phyloP scores from a whole-genome alignment of 768 basidiomycete species.

The Hygrophorus pudorinus region DNA sequence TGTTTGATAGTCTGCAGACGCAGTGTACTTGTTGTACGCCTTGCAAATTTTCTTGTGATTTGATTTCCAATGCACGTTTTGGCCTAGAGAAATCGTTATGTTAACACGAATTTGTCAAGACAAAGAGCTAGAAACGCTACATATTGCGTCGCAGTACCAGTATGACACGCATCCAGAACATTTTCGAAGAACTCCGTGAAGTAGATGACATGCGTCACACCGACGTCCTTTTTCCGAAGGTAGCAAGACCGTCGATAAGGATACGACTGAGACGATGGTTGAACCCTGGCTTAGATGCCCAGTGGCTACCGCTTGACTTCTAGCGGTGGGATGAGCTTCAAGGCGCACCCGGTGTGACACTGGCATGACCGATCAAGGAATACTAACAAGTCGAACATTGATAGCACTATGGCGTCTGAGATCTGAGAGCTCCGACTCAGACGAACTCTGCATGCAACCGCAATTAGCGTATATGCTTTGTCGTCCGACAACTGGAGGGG shows the following conservation, averaged over 20 bases:
- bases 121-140: conserved; percentile 28
- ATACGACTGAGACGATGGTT: conserved; percentile 32
- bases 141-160: conserved; percentile 62
- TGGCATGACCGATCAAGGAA: no score
- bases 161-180: conserved; percentile 62
- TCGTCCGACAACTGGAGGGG: no score
- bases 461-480: no score
- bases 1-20: conserved; percentile 35
- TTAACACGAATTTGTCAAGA: not conserved
- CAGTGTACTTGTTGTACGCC: conserved; percentile 32
- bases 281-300: conserved; percentile 33
- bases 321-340: conserved; percentile 34
- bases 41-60: conserved; percentile 69
- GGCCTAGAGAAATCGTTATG: conserved; percentile 35
- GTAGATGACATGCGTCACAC: conserved; percentile 55
- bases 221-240: conserved; percentile 48
- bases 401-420: no score
- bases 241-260: conserved; percentile 41
- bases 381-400: no score
- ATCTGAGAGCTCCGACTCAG: no score
- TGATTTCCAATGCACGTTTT: conserved; percentile 53
- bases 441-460: no score
- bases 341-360: conserved; percentile 16
- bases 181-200: conserved; percentile 30
- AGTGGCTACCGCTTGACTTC: conserved; percentile 40